Evolutionary conservation across 2,329 filamentous ascomycete genomes (phyloP).

Genomic region (Colletotrichum theobromicola): DNA sequence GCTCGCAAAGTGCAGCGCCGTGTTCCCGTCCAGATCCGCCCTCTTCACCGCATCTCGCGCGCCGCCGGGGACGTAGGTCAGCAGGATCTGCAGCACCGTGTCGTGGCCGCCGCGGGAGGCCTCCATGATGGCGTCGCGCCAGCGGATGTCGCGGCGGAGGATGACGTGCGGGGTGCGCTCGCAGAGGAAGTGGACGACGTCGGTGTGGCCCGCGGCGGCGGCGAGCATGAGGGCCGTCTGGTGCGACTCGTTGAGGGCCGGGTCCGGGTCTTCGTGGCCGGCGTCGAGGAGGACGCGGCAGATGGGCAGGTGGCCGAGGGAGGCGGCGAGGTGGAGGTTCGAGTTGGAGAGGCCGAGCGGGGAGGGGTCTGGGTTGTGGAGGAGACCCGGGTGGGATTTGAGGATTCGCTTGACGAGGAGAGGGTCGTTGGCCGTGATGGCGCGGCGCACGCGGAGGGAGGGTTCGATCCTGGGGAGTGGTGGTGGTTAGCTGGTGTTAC

Average conservation of each 20-base stretch:
- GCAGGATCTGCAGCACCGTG: slow-evolving; percentile 67
- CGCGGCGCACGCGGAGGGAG: slow-evolving; percentile 77
- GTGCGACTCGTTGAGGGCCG: slow-evolving; percentile 79
- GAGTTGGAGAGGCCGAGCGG: slow-evolving; percentile 77
- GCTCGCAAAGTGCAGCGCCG: slow-evolving; percentile 84
- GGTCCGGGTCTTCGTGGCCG: slow-evolving; percentile 75
- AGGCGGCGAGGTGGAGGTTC: slow-evolving; percentile 80
- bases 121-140: slow-evolving; percentile 76
- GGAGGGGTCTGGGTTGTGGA: slow-evolving; percentile 81
- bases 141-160: slow-evolving; percentile 67
- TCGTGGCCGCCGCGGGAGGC: slow-evolving; percentile 66
- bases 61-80: slow-evolving; percentile 65
- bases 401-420: slow-evolving; percentile 80
- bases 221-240: slow-evolving; percentile 86
- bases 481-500: background rate
- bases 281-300: slow-evolving; percentile 72
- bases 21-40: slow-evolving; percentile 78
- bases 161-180: slow-evolving; percentile 68
- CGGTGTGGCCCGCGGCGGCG: slow-evolving; percentile 70
- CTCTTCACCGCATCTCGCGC: slow-evolving; percentile 57
- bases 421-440: slow-evolving; percentile 76
- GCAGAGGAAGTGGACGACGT: slow-evolving; percentile 75
- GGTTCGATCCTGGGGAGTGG: slow-evolving; percentile 70
- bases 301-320: slow-evolving; percentile 72
- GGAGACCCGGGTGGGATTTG: slow-evolving; percentile 69